Base-by-base conservation (phyloP, 140 eudicot species). In the Anethum foeniculum region DNA sequence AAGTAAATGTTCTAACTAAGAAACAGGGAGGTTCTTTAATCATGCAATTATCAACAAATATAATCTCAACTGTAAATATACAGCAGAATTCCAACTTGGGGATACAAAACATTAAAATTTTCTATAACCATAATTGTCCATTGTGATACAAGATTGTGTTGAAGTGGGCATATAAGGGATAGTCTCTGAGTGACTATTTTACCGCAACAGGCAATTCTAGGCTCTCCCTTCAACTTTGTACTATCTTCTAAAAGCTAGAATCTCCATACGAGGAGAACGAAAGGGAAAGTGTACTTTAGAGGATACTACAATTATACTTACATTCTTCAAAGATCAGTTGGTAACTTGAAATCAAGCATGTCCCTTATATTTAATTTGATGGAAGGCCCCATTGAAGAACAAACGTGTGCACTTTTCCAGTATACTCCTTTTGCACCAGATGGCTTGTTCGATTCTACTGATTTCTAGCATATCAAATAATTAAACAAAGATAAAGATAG, bases 381-480 rank as follows among this genome's bases (percentile, higher is more conserved):
- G 6, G 98, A 94, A 47, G 98, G 98, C 73, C 98, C 98, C 97
- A 94, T 94, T 62, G 98, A 92, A 72, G 98, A 92, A 90, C 97
- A 92, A 84, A 94, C 43, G 76, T 94, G 94, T 4, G 98, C 98
- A 77, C 94, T 94, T 85, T 90, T 94, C 98, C 98, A 94, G 90
- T 90, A 94, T 54, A 90, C 90, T 65, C 98, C 98, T 81, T 89
- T 94, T 2, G 96, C 98, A 77, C 98, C 98, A 5, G 87, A 43
- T 72, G 98, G 98, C 89, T 86, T 94, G 94, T 94, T 92, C 77
- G 91, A 69, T 87, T 92, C 97, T 30, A 92, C 89, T 34, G 98
- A 94, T 90, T 86, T 90, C 98, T 94, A 89, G 78, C 71, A 71
- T 46, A 75, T 77, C 18, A 43, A 77, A 41, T 2, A 76, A 39